Evolutionary conservation across 225 moss, liverwort and hornwort species (phyloP).

Genomic region (Physcomitrium patens): DNA sequence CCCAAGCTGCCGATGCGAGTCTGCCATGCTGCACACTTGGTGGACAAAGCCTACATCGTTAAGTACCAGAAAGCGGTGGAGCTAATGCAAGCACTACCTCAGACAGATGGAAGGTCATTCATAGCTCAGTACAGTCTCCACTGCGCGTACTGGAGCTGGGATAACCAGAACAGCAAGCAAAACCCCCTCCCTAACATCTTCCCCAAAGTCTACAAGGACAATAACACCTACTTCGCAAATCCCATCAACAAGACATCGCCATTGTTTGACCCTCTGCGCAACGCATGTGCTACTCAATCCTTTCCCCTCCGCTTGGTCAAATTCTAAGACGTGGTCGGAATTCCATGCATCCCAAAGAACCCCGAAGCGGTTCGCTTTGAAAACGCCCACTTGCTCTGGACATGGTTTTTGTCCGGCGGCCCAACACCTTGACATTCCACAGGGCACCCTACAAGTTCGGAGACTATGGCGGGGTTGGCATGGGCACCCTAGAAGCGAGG

Average conservation of each 20-base stretch:
- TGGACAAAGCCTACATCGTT: slow-evolving; percentile 39
- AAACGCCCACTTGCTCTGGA: slow-evolving; percentile 9
- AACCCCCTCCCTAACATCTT: neutral
- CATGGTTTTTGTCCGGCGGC: neutral
- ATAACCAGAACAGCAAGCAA: slow-evolving; percentile 24
- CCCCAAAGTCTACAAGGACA: neutral
- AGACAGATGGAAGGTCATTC: slow-evolving; percentile 48
- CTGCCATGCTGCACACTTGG: slow-evolving; percentile 36
- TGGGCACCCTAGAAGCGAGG: neutral
- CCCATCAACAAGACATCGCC: slow-evolving; percentile 1
- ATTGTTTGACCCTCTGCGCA: neutral
- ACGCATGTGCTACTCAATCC: neutral
- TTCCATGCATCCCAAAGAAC: neutral
- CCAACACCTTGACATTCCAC: neutral
- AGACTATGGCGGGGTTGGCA: neutral
- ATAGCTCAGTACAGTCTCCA: slow-evolving; percentile 41
- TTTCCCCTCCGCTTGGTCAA: neutral
- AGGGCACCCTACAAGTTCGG: slow-evolving; percentile 12
- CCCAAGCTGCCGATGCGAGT: slow-evolving; percentile 27
- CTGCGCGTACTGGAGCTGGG: slow-evolving; percentile 71
- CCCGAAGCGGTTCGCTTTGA: neutral
- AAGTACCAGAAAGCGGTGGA: slow-evolving; percentile 51
- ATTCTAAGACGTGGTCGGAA: neutral
- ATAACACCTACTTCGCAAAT: neutral
- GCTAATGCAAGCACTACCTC: slow-evolving; percentile 47